Evolutionary conservation across 768 basidiomycete genomes (phyloP).

Genomic region (Lactifluus pinguis): DNA sequence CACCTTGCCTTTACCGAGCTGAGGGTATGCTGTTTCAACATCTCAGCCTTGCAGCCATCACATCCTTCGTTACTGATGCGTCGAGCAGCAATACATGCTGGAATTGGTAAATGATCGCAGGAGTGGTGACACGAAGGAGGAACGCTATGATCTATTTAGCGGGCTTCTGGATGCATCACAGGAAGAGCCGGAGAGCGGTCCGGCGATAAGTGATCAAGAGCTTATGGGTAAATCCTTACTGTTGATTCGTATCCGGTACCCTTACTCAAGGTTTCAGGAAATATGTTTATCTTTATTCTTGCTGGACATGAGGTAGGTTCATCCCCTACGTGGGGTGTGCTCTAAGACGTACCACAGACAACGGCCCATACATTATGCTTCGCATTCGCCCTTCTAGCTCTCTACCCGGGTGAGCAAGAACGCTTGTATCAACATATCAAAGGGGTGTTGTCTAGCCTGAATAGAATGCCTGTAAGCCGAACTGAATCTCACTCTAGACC

Average conservation of each 20-base stretch:
- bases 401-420: conserved; percentile 36
- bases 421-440: conserved; percentile 31
- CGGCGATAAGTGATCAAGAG: conserved; percentile 20
- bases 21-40: conserved; percentile 23
- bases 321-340: background rate
- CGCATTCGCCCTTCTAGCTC: conserved; percentile 34
- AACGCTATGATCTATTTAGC: conserved; percentile 24
- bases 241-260: background rate
- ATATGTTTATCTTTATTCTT: conserved; percentile 28
- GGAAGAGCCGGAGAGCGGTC: conserved; percentile 11
- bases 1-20: conserved; percentile 37
- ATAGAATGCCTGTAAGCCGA: conserved; percentile 13
- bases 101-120: conserved; percentile 22
- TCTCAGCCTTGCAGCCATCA: background rate
- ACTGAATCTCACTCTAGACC: background rate
- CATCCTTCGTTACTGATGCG: background rate
- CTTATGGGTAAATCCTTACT: conserved; percentile 13
- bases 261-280: conserved; percentile 1
- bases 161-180: conserved; percentile 20
- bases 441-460: conserved; percentile 25
- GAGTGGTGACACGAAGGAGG: conserved; percentile 14
- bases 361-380: conserved; percentile 32
- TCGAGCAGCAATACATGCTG: conserved; percentile 21
- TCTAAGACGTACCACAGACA: conserved; percentile 23
- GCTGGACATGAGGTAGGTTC: conserved; percentile 28